Evolutionary conservation across 2,329 filamentous ascomycete species (phyloP).

Genomic region (Aspergillaceae sp.): DNA sequence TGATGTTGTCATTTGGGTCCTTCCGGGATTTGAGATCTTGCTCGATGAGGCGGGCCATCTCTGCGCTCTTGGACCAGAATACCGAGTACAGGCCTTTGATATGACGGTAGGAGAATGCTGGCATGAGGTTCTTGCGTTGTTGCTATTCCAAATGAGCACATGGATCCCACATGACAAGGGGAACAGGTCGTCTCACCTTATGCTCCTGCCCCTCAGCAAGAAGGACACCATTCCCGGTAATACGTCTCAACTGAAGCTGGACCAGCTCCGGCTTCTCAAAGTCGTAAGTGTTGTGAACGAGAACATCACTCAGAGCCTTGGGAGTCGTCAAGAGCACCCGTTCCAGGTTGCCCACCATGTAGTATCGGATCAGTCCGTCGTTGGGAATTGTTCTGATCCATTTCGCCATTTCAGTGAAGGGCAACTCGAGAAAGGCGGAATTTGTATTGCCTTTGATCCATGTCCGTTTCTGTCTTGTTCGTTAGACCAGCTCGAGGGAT

Average conservation of each 20-base stretch:
- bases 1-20: slow-evolving; percentile 29
- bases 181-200: slow-evolving; percentile 41
- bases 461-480: slow-evolving; percentile 24
- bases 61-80: slow-evolving; percentile 70
- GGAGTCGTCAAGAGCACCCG: slow-evolving; percentile 54
- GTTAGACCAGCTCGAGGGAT: not conserved
- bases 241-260: slow-evolving; percentile 24
- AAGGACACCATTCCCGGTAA: slow-evolving; percentile 43
- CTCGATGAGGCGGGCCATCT: slow-evolving; percentile 56
- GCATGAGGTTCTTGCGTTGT: slow-evolving; percentile 69
- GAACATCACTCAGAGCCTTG: slow-evolving; percentile 60
- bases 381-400: slow-evolving; percentile 57
- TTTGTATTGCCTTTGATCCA: slow-evolving; percentile 41
- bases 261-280: slow-evolving; percentile 56
- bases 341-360: slow-evolving; percentile 54
- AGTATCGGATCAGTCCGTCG: slow-evolving; percentile 60
- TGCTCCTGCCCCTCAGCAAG: slow-evolving; percentile 88
- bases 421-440: slow-evolving; percentile 29
- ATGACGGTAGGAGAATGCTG: slow-evolving; percentile 77
- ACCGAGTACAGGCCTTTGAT: slow-evolving; percentile 75
- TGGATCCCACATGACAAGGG: not conserved
- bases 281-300: slow-evolving; percentile 61
- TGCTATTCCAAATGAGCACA: slow-evolving; percentile 14
- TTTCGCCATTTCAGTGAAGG: slow-evolving; percentile 29
- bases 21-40: slow-evolving; percentile 33